Conservation (phyloP, 2,329 filamentous ascomycete species). For the Passalora sequoiae region DNA sequence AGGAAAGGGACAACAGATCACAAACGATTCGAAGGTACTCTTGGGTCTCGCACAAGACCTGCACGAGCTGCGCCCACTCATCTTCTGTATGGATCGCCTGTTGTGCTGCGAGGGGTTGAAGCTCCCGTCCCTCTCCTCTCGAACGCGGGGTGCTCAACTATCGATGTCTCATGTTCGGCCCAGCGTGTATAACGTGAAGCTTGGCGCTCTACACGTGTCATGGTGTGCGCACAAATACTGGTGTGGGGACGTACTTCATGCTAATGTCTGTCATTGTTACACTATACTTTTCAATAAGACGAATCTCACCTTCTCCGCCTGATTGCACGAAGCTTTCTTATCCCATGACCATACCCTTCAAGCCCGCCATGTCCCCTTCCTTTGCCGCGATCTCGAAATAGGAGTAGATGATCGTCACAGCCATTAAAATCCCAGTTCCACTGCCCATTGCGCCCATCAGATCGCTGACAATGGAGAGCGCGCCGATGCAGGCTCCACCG, state of each 20-base stretch:
- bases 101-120: background rate
- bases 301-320: slow-evolving; percentile 20
- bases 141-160: slow-evolving; percentile 4
- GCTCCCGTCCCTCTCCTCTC: background rate
- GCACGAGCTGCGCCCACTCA: slow-evolving; percentile 2
- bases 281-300: slow-evolving; percentile 16
- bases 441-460: slow-evolving; percentile 92
- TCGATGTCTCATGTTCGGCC: background rate
- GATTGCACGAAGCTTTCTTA: slow-evolving; percentile 10
- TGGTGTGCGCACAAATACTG: no score
- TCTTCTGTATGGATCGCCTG: background rate
- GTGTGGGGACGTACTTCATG: background rate
- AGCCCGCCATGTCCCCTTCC: slow-evolving; percentile 86
- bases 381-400: slow-evolving; percentile 99
- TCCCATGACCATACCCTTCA: slow-evolving; percentile 62
- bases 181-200: background rate
- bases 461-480: slow-evolving; percentile 90
- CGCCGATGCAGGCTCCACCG: slow-evolving; percentile 97
- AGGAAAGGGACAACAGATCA: background rate
- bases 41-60: background rate
- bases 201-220: no score
- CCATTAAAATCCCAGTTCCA: slow-evolving; percentile 94
- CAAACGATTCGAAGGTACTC: background rate
- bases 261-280: slow-evolving; percentile 2
- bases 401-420: slow-evolving; percentile 99